Percentiles rank a stretch among this genome's conserved stretches.
phyloP scores from a whole-genome alignment of 1,139 yeast genomes.

The Suhomyces choctaworum region DNA sequence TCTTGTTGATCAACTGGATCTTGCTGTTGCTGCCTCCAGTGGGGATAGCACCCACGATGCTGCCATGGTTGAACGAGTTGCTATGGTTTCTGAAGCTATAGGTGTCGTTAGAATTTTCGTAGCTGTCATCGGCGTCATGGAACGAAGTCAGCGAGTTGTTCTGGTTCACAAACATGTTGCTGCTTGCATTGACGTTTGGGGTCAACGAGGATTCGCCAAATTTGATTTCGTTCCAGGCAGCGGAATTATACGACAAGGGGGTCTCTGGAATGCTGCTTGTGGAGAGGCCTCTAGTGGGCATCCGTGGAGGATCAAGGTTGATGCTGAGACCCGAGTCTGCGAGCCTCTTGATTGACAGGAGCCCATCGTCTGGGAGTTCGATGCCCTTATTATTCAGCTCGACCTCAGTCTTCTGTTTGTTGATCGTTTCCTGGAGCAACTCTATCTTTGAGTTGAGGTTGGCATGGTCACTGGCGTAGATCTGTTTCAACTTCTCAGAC shows the following conservation, averaged over 20 bases:
- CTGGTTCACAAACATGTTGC: slow-evolving; percentile 27
- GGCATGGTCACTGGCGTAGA: slow-evolving; percentile 34
- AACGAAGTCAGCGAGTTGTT: slow-evolving; percentile 13
- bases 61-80: slow-evolving; percentile 9
- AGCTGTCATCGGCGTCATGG: slow-evolving; percentile 9
- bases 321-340: slow-evolving; percentile 17
- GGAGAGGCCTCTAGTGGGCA: slow-evolving; percentile 8
- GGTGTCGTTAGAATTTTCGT: slow-evolving; percentile 5
- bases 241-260: slow-evolving; percentile 6
- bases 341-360: slow-evolving; percentile 3
- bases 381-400: background rate
- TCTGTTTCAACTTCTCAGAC: slow-evolving; percentile 29
- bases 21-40: slow-evolving; percentile 21
- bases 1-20: slow-evolving; percentile 67
- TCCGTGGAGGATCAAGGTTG: slow-evolving; percentile 17
- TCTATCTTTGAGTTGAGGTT: slow-evolving; percentile 30
- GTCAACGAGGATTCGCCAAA: slow-evolving; percentile 35
- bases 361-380: slow-evolving; percentile 1
- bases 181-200: slow-evolving; percentile 5
- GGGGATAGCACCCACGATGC: slow-evolving; percentile 19
- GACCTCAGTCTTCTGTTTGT: slow-evolving; percentile 2
- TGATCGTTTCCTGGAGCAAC: slow-evolving; percentile 23
- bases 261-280: slow-evolving; percentile 9
- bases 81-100: slow-evolving; percentile 5
- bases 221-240: slow-evolving; percentile 22